phyloP scores from a whole-genome alignment of 169 alveolate species.

The Perkinsus olseni region DNA sequence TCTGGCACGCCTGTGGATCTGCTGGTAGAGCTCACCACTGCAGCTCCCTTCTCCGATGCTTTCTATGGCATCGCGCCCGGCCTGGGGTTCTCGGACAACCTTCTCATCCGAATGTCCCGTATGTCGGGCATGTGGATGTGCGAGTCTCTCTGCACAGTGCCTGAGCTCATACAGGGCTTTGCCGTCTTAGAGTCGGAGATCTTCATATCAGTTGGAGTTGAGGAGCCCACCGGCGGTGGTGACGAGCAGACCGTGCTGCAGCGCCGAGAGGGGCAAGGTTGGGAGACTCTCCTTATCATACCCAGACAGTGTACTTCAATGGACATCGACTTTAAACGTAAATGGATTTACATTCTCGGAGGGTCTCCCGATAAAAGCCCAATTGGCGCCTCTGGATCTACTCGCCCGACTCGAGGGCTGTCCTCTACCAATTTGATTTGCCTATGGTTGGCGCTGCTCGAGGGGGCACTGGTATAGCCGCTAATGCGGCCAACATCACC shows the following conservation, averaged over 20 bases:
- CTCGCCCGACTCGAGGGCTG: background rate
- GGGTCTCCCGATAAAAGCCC: background rate
- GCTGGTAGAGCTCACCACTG: background rate
- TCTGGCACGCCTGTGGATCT: background rate
- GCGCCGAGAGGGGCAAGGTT: background rate
- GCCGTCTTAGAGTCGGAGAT: background rate
- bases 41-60: background rate
- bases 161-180: background rate
- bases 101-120: background rate
- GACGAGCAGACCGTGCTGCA: background rate
- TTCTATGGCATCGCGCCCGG: background rate
- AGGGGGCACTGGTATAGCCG: background rate
- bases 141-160: background rate
- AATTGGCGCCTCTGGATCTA: background rate
- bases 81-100: background rate
- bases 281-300: conserved; percentile 3
- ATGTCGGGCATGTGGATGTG: background rate
- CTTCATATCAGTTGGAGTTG: background rate
- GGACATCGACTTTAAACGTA: background rate
- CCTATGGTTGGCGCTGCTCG: background rate
- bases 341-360: background rate
- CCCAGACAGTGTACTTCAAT: background rate
- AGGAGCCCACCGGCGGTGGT: background rate
- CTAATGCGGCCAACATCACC: background rate
- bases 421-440: background rate